Evolutionary conservation across 2,329 filamentous ascomycete genomes (phyloP), one percentile per base, ranked within the genome.

Genomic region (Penicillium verrucosum): DNA sequence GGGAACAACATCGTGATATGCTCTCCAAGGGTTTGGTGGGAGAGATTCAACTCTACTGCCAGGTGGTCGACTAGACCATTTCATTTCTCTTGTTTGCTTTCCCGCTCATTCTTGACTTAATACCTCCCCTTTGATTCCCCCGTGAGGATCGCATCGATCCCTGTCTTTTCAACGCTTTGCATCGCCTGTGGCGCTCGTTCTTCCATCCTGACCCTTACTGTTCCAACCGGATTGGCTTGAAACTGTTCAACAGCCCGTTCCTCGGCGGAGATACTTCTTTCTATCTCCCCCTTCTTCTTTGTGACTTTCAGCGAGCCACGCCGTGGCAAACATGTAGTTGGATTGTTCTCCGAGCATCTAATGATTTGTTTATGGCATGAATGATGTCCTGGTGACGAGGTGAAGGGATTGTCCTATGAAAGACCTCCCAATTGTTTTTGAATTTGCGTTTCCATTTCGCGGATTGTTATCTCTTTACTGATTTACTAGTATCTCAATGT

Each of bases 31-130:
- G 87, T 42, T 86, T 88, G 63, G 86, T 95, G 42, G 92, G 90
- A 63, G 92, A 96, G 80, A 95, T 96, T 73, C 90, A 96, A 73
- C 84, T 94, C 59, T 93, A 89, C 77, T 93, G 90, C 75, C 80
- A 82, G 80, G 87, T 63, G 79, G 84, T 70, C 52, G 72, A 75
- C 51, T 74, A 70, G 46, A 57, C 36, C 25, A 12, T 38, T 52
- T 52, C 32, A 47, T 42, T 56, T 49, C 18, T 46, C 43, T 54
- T 30, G 29, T 47, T 57, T 46, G 53, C 37, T 51, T 43, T 57
- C 54, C 37, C 34, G 27, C 54, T 51, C 54, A 16, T 32, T 53
- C 34, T 54, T 57, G 27, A 57, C 52, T 52, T 56, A 48, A 50
- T 49, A 41, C 54, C 52, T 53, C 37, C 30, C 37, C 30, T 36